phyloP scores from a whole-genome alignment of 2,329 filamentous ascomycete species.

The Curvularia lunata region DNA sequence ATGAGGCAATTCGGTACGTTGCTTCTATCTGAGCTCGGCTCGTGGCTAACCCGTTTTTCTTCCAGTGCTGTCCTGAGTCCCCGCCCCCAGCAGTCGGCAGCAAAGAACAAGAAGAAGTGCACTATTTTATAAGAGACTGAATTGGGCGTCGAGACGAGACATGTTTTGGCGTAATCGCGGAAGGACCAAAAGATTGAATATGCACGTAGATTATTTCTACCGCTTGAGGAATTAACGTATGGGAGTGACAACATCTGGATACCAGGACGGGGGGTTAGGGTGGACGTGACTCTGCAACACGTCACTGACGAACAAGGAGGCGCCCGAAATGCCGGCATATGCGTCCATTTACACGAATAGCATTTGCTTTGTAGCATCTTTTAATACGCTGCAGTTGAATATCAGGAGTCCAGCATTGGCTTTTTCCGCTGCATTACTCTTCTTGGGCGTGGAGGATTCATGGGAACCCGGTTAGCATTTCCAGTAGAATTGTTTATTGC shows the following conservation, averaged over 20 bases:
- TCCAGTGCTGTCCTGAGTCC: slow-evolving; percentile 51
- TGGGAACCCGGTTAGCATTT: slow-evolving; percentile 34
- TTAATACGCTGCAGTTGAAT: slow-evolving; percentile 24
- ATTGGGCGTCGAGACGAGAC: not conserved
- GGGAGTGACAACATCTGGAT: slow-evolving; percentile 9
- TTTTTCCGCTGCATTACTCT: slow-evolving; percentile 34
- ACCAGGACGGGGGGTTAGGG: slow-evolving; percentile 6
- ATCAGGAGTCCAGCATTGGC: slow-evolving; percentile 27
- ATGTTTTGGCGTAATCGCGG: slow-evolving; percentile 31
- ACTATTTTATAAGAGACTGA: slow-evolving; percentile 29
- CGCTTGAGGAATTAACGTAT: slow-evolving; percentile 11
- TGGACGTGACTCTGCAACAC: slow-evolving; percentile 6
- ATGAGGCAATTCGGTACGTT: slow-evolving; percentile 93
- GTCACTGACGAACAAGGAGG: slow-evolving; percentile 8
- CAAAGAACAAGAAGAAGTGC: slow-evolving; percentile 40
- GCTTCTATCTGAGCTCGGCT: not conserved
- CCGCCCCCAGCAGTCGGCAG: slow-evolving; percentile 38
- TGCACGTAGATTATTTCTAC: slow-evolving; percentile 20
- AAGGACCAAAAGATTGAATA: slow-evolving; percentile 33
- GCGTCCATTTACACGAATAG: slow-evolving; percentile 22
- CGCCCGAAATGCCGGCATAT: slow-evolving; percentile 21
- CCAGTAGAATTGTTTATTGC: slow-evolving; percentile 40
- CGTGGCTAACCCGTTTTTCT: slow-evolving; percentile 23
- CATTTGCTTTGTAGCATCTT: slow-evolving; percentile 29
- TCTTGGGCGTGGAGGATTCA: slow-evolving; percentile 39